A percentile compares a stretch with the other conserved stretches of the same genome.
phyloP scores from a whole-genome alignment of 2,329 filamentous ascomycete genomes.

The Neospermospora avenae region DNA sequence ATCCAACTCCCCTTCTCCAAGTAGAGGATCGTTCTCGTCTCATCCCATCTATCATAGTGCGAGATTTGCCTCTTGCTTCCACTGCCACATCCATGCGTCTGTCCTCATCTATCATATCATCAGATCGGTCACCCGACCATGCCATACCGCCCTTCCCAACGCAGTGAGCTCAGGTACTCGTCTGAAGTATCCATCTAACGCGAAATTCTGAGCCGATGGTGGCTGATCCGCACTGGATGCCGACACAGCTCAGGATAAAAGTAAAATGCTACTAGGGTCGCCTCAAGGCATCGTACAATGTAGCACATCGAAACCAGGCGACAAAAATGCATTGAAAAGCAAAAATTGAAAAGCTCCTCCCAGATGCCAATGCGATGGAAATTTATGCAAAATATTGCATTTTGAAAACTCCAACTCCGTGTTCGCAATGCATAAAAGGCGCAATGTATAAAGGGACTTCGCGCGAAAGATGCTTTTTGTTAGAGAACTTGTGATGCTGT shows the following conservation, averaged over 20 bases:
- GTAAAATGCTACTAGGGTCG: neutral
- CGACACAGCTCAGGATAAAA: neutral
- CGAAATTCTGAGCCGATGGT: neutral
- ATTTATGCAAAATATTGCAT: slow-evolving; percentile 6
- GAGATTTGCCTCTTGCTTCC: neutral
- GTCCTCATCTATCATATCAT: slow-evolving; percentile 6
- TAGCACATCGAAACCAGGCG: neutral
- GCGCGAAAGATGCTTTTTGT: neutral
- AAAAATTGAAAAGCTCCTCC: neutral
- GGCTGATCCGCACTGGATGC: neutral
- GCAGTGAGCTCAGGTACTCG: neutral
- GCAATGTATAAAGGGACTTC: slow-evolving; percentile 5
- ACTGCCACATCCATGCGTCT: neutral
- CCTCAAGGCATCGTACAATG: slow-evolving; percentile 1
- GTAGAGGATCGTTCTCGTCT: neutral
- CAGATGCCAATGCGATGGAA: slow-evolving; percentile 7
- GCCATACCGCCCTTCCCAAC: neutral
- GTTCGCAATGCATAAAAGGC: slow-evolving; percentile 24
- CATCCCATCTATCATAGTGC: neutral
- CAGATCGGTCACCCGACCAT: neutral
- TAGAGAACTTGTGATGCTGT: neutral
- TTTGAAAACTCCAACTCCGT: slow-evolving; percentile 23
- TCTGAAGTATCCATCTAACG: neutral
- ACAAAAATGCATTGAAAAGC: neutral
- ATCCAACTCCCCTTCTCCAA: neutral